These are phyloP conservation scores for Begonia masoniana DNA, from an alignment of 306 rosid species.

Conservation along the genomic window DNA sequence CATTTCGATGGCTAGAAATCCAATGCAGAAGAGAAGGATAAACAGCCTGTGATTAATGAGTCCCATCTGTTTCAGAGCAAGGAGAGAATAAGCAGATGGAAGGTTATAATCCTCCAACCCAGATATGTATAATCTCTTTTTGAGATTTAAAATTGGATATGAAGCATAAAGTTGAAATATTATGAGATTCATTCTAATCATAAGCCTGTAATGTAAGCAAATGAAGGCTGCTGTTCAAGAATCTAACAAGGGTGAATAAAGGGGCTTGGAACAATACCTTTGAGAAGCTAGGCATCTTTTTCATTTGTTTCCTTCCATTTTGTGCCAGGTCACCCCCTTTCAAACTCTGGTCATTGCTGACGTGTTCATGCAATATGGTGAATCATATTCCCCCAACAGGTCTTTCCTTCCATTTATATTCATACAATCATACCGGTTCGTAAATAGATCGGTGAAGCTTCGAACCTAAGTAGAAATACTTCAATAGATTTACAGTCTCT, in stretches of 20 bases:
- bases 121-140: slow-evolving; percentile 35
- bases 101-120: slow-evolving; percentile 33
- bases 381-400: not conserved
- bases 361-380: too few relatives aligned
- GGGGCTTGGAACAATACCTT: slow-evolving; percentile 50
- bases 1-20: slow-evolving; percentile 40
- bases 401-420: not conserved
- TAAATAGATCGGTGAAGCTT: too few relatives aligned
- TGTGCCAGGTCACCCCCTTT: too few relatives aligned
- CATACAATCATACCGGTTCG: too few relatives aligned
- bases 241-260: slow-evolving; percentile 72
- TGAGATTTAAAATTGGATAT: slow-evolving; percentile 39
- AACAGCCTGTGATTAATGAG: slow-evolving; percentile 25
- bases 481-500: too few relatives aligned
- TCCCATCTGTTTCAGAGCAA: slow-evolving; percentile 45
- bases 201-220: slow-evolving; percentile 39
- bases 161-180: slow-evolving; percentile 38
- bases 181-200: slow-evolving; percentile 76
- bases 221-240: slow-evolving; percentile 77
- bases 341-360: too few relatives aligned
- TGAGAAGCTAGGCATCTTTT: slow-evolving; percentile 82
- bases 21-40: slow-evolving; percentile 42
- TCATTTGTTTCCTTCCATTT: slow-evolving; percentile 5
- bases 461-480: too few relatives aligned
- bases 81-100: slow-evolving; percentile 21